phyloP scores from a whole-genome alignment of 768 basidiomycete genomes.

The Sporobolomyces pararoseus region DNA sequence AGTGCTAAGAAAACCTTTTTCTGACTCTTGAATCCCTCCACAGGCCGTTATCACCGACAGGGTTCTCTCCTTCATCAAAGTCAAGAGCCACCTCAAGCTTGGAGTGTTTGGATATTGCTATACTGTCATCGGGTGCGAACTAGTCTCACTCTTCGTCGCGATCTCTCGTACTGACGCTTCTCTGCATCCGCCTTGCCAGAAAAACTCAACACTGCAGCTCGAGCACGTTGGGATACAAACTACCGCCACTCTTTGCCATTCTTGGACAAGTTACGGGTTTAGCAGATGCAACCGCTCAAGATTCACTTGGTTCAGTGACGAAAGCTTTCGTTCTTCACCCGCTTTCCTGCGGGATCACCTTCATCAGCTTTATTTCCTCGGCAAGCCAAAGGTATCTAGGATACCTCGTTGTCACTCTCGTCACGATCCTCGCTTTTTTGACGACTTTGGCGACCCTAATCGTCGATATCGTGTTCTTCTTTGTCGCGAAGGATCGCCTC shows the following conservation, averaged over 20 bases:
- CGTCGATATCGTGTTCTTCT: conserved; percentile 45
- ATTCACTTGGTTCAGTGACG: conserved; percentile 40
- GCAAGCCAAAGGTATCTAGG: conserved; percentile 45
- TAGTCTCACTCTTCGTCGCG: too few relatives aligned
- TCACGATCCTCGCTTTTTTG: conserved; percentile 46
- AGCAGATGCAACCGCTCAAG: not conserved
- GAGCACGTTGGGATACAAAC: conserved; percentile 11
- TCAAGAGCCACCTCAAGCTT: conserved; percentile 6
- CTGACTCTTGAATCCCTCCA: not conserved
- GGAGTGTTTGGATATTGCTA: conserved; percentile 23
- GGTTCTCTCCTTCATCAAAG: not conserved
- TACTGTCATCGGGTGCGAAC: not conserved
- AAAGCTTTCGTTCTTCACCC: conserved; percentile 49
- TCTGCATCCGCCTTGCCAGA: too few relatives aligned
- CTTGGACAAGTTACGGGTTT: conserved; percentile 6
- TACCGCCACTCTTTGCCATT: conserved; percentile 1
- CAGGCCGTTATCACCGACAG: not conserved
- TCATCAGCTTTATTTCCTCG: conserved; percentile 48
- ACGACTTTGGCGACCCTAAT: conserved; percentile 41
- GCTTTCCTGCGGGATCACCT: conserved; percentile 47
- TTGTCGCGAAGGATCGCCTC: conserved; percentile 38
- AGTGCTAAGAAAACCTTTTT: too few relatives aligned
- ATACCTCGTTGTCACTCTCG: conserved; percentile 47
- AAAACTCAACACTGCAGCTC: not conserved
- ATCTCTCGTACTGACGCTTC: too few relatives aligned